Conservation (phyloP, 1,284 basidiomycete genomes). For the Kalmanozyma brasiliensis region DNA sequence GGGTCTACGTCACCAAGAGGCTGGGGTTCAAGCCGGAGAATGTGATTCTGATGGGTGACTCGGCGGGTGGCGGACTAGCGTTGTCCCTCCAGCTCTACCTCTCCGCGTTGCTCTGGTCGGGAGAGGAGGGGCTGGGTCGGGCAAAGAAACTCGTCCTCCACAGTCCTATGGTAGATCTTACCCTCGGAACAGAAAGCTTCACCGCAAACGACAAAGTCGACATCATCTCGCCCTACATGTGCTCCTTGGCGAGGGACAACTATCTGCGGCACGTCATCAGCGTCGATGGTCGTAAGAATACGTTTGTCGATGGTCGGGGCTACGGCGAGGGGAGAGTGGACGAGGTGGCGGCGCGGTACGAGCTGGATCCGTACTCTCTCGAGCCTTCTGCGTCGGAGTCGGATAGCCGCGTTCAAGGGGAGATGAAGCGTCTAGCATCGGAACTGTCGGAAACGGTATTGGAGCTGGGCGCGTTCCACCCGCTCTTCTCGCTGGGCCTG, state of each 20-base stretch:
- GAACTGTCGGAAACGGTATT: constrained; percentile 20
- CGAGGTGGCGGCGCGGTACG: constrained; percentile 7
- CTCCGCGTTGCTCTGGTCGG: constrained; percentile 14
- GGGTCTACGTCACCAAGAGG: constrained; percentile 38
- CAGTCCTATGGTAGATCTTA: constrained; percentile 31
- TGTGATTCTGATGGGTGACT: constrained; percentile 37
- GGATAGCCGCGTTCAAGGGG: neutral
- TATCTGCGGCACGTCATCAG: constrained; percentile 30
- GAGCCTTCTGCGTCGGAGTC: neutral
- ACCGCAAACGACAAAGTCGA: constrained; percentile 11
- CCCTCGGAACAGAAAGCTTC: constrained; percentile 14
- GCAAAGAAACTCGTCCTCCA: constrained; percentile 28
- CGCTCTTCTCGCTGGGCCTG: constrained; percentile 23
- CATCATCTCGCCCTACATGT: constrained; percentile 34
- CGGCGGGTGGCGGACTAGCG: constrained; percentile 22
- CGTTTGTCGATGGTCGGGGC: neutral
- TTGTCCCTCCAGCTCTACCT: constrained; percentile 29
- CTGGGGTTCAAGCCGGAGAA: constrained; percentile 24
- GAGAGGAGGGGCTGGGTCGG: constrained; percentile 4
- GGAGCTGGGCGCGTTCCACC: constrained; percentile 32
- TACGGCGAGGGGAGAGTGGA: neutral
- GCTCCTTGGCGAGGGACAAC: constrained; percentile 27
- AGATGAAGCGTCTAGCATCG: constrained; percentile 11
- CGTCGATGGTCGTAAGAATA: constrained; percentile 3
- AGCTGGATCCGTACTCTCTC: constrained; percentile 7